These are phyloP conservation scores for Nitzschia sp. DNA, from an alignment of 108 stramenopile genomes.

Conservation along the genomic window DNA sequence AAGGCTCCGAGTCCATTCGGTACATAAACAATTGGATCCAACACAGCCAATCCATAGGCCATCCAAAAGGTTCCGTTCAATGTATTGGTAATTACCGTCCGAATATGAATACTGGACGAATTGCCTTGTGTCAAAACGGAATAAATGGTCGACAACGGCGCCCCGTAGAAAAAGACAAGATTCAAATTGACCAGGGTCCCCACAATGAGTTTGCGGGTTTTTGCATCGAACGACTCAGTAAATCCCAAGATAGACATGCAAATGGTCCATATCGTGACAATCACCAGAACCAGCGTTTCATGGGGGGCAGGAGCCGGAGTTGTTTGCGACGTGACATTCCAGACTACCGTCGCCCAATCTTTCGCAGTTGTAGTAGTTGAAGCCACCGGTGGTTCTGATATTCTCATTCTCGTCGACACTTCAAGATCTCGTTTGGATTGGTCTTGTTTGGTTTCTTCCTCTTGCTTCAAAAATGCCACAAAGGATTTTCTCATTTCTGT, in stretches of 20 bases:
- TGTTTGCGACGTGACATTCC: conserved; percentile 62
- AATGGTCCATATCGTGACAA: conserved; percentile 48
- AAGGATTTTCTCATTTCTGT: conserved; percentile 39
- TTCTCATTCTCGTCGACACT: conserved; percentile 5
- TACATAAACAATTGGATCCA: conserved; percentile 63
- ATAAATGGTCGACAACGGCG: conserved; percentile 70
- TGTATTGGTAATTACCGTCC: conserved; percentile 74
- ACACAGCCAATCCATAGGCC: conserved; percentile 64
- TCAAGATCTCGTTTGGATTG: background rate
- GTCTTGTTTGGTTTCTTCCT: conserved; percentile 6
- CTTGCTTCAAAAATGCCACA: conserved; percentile 36
- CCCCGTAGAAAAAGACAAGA: conserved; percentile 82
- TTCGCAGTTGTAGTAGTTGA: conserved; percentile 6
- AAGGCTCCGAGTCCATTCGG: conserved; percentile 73
- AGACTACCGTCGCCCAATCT: conserved; percentile 49
- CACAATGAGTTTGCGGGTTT: conserved; percentile 51
- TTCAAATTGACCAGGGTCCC: conserved; percentile 70
- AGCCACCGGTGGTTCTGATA: background rate
- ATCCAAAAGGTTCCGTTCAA: conserved; percentile 73
- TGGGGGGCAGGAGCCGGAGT: conserved; percentile 61
- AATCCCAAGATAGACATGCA: conserved; percentile 39
- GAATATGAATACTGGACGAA: conserved; percentile 63
- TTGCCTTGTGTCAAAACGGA: conserved; percentile 51
- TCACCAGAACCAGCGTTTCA: conserved; percentile 54
- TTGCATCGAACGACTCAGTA: background rate